Base-by-base conservation (phyloP, 768 basidiomycete genomes). In the Baorangia bicolor region DNA sequence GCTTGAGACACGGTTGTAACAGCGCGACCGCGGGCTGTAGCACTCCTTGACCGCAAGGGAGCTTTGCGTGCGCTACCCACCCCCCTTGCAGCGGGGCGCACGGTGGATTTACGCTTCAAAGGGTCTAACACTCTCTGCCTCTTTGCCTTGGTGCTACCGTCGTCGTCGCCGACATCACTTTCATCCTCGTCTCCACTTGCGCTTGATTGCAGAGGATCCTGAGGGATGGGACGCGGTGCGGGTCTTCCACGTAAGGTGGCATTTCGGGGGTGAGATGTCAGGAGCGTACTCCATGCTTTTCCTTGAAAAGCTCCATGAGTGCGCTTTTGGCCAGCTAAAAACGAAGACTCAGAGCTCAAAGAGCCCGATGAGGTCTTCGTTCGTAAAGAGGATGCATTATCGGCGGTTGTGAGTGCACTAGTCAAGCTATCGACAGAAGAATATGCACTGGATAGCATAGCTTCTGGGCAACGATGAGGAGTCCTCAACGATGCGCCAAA, bases 401-500 rank as follows among this genome's bases (percentile, higher is more conserved):
- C 74, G 23, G 69, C 63, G 10, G 78, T 75, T 5, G 75, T 76
- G 54, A 79, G 60, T 21, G 73, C 66, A 38, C 76, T 66, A 12
- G 59, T 51, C 58, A 70, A 53, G 44, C 65, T 69, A 31, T 59
- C 70, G 13, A 41, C 62, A 21, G 70, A 72, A 51, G 67, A 64
- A 48, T 56, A 54, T 37, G 61, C 60, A 47, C 54, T 59, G 16
- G 59, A 68, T 33, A 56, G 63, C 2, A 69, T 59, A 7, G 58
- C 49, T 44, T 64, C 37, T 12, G 59, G 54, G 39, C 69, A 60
- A 39, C 70, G 73, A 55, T 77, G 69, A 11, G 88, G 88, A 4
- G 88, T 90, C 53, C 78, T 81, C 56, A 90, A 74, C 1, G 88
- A 89, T 31, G 81, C 74, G 51, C 89, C 77, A 61, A 88, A 87